These are phyloP conservation scores for Amorphotheca resinae DNA, from an alignment of 495 filamentous ascomycete species.

Conservation along the genomic window DNA sequence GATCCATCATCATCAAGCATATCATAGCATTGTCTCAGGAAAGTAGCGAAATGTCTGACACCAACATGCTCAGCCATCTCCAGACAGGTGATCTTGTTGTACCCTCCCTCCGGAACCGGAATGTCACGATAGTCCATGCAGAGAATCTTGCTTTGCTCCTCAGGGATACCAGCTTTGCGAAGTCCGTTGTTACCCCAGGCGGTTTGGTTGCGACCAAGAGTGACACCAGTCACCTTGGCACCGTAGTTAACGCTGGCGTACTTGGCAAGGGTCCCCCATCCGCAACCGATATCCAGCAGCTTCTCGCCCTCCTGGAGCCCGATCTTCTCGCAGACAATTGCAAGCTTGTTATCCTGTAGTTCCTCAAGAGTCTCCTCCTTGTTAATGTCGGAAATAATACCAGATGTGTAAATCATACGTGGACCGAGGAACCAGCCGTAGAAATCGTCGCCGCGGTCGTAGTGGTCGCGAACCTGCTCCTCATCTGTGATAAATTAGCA, in stretches of 20 bases:
- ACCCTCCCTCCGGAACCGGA: conserved; percentile 51
- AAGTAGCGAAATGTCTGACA: conserved; percentile 55
- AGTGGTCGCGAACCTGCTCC: conserved; percentile 75
- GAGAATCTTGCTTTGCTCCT: conserved; percentile 57
- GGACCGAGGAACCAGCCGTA: conserved; percentile 81
- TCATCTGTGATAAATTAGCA: conserved; percentile 41
- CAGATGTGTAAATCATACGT: conserved; percentile 81
- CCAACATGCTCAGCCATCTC: conserved; percentile 91
- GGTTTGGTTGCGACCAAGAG: conserved; percentile 70
- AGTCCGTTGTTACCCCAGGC: conserved; percentile 67
- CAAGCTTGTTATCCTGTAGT: conserved; percentile 79
- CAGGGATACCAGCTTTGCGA: conserved; percentile 49
- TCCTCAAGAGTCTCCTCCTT: conserved; percentile 67
- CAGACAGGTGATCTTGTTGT: conserved; percentile 76
- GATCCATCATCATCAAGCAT: conserved; percentile 82
- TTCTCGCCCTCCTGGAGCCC: conserved; percentile 53
- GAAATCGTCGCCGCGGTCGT: conserved; percentile 77
- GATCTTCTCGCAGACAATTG: conserved; percentile 74
- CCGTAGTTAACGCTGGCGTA: conserved; percentile 67
- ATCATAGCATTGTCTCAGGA: conserved; percentile 62
- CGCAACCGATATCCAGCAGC: conserved; percentile 72
- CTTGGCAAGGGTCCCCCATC: conserved; percentile 72
- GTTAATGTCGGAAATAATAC: conserved; percentile 61
- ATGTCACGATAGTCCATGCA: conserved; percentile 83
- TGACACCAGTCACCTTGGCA: conserved; percentile 63